Conservation (phyloP, 257 asterid species). For the Schizonepeta tenuifolia region DNA sequence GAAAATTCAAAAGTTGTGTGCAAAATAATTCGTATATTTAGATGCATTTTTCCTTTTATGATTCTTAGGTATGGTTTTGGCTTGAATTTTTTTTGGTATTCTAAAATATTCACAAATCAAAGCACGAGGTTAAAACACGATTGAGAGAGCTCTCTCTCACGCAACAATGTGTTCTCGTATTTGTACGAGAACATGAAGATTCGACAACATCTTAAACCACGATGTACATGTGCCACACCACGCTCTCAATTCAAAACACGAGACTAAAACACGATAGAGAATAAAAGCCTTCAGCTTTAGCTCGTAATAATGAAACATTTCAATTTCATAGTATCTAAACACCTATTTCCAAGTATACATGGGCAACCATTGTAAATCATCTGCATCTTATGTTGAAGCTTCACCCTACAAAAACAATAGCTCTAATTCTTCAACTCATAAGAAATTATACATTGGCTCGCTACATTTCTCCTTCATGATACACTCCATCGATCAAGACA, state of each 20-base stretch:
- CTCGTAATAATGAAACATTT: background rate
- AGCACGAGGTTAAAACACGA: too few species aligned
- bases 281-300: background rate
- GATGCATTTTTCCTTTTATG: too few species aligned
- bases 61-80: too few species aligned
- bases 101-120: too few species aligned
- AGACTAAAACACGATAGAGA: background rate
- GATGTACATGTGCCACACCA: background rate
- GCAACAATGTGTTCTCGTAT: too few species aligned
- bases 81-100: too few species aligned
- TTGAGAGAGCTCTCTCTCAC: too few species aligned
- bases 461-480: background rate
- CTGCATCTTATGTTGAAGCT: constrained; percentile 7
- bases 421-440: background rate
- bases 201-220: background rate
- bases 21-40: too few species aligned
- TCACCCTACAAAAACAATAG: background rate
- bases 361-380: background rate
- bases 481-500: constrained; percentile 1
- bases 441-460: background rate
- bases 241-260: background rate
- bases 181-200: too few species aligned
- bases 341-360: background rate
- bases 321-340: background rate
- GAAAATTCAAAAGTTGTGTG: too few species aligned